Evolutionary conservation across 768 basidiomycete genomes (phyloP), one percentile per base, ranked within the genome.

Genomic region (Auriscalpium microsporum): DNA sequence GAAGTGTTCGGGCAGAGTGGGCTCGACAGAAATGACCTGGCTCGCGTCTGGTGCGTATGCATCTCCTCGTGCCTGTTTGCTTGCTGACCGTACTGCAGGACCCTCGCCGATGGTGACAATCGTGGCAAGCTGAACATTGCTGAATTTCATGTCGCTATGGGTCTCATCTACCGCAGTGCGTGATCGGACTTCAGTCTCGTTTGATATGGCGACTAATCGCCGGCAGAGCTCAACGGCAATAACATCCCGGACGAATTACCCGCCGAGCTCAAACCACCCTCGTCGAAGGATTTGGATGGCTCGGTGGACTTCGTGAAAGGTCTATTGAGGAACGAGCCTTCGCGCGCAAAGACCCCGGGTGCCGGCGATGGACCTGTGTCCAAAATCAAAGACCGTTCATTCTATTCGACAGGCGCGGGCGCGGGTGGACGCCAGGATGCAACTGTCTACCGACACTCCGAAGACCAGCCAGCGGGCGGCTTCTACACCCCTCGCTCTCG

Each of bases 141-240:
- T 13, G 96, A 98, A 68, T 99, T 99, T 68, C 93, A 98, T 67
- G 90, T 97, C 56, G 96, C 96, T 0, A 99, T 99, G 95, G 93
- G 90, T 52, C 75, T 98, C 53, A 98, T 99, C 65, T 97, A 94
- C 72, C 85, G 96, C 66, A 80, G 95, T 97, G 73, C 63, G 90
- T 81, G 50, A 47, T 28, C 51, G 19, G 28, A 54, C 23, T 7
- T 37, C 45, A 11, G 34, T 10, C 13, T n/a, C 13, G 13, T 48
- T 42, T 40, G 16, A 4, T 28, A 28, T 45, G 14, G 19, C 33
- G 9, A 8, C 50, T 55, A 61, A 47, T 6, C 37, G 4, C 33
- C 47, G 45, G 0, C 62, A 98, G 94, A 82, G 45, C 77, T 99
- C 21, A 96, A 94, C 67, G 95, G 96, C 10, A 94, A 90, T 69